Base-by-base conservation (phyloP, 2,329 filamentous ascomycete genomes). In the Madurella mycetomatis region DNA sequence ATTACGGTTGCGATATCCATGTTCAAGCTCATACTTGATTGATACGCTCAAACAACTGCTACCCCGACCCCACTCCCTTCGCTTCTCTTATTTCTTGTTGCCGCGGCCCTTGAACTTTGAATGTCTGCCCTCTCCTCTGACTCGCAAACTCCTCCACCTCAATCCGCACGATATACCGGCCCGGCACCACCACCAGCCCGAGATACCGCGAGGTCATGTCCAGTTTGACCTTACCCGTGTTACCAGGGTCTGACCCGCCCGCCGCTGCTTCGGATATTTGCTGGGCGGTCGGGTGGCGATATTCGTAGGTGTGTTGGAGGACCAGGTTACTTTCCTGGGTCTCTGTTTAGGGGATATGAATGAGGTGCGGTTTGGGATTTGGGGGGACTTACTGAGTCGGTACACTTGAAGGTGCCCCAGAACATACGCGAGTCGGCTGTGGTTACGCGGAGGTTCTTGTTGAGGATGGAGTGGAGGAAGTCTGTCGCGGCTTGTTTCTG, bases 341-440 rank as follows among this genome's bases (percentile, higher is more conserved):
- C 62, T 5, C 9, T 9, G 31, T 62, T 4, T 11, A 8, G 39
- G 47, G 9, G 3, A 4, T 31, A 30, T 17, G 54, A 42, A 19
- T 47, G 49, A 32, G 46, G 15, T 17, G 15, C 13, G 7, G 13
- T 25, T 32, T 37, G 30, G 19, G 44, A 46, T 34, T 30, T 54
- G 45, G 49, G 42, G 41, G 15, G 37, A 77, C 81, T 48, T 74
- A 95, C 91, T 56, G 87, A 84, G 75, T 99, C 94, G 31, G 92
- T 96, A 75, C 94, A 99, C 72, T 95, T 96, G 73, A 99, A 88
- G 60, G 85, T 80, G 17, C 94, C 94, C 52, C 91, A 83, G 70
- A 97, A 99, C 69, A 96, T 85, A 56, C 94, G 88, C 15, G 83
- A 84, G 68, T 97, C 92, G 4, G 84, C 88, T 13, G 87, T 89